A percentile compares a stretch with the other conserved stretches of the same genome.
These are phyloP conservation scores for Cutaneotrichosporon sp. DNA, from an alignment of 1,284 basidiomycete species.

Conservation along the genomic window DNA sequence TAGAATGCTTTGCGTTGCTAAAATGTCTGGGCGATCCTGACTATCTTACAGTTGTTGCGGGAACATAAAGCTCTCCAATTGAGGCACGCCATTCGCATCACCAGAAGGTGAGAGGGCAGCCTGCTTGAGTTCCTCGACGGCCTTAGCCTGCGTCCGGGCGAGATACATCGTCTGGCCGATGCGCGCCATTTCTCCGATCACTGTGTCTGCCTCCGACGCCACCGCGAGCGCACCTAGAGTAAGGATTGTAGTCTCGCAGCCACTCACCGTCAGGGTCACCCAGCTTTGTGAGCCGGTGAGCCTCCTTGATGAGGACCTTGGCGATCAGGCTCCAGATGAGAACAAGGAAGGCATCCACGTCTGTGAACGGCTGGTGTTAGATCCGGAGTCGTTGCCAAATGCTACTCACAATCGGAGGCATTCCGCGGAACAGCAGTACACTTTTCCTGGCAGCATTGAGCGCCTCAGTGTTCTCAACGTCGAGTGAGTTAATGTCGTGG, in stretches of 20 bases:
- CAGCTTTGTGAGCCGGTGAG: constrained; percentile 25
- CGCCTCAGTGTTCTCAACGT: constrained; percentile 35
- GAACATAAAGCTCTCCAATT: constrained; percentile 18
- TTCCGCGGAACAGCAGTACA: constrained; percentile 29
- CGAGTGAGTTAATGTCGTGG: constrained; percentile 41
- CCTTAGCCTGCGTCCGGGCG: constrained; percentile 33
- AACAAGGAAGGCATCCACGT: constrained; percentile 38
- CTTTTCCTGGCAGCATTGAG: constrained; percentile 31
- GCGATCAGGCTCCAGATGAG: constrained; percentile 43
- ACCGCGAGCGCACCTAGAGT: constrained; percentile 4
- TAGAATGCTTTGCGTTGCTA: too few relatives aligned
- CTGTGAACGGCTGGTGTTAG: constrained; percentile 27
- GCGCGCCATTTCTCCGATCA: constrained; percentile 16
- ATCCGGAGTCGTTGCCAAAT: too few relatives aligned
- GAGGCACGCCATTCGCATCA: background rate
- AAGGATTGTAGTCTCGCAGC: background rate
- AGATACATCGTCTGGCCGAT: constrained; percentile 34
- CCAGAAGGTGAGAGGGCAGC: constrained; percentile 13
- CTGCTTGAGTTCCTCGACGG: constrained; percentile 32
- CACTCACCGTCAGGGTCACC: constrained; percentile 22
- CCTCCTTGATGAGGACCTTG: constrained; percentile 39
- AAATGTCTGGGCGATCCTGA: too few relatives aligned
- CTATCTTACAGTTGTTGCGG: constrained; percentile 7
- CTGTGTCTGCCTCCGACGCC: constrained; percentile 7
- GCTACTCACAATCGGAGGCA: constrained; percentile 31